Percentiles rank a stretch among this genome's conserved stretches.
phyloP scores from a whole-genome alignment of 805 yeast species.

The Debaryomyces maramus region DNA sequence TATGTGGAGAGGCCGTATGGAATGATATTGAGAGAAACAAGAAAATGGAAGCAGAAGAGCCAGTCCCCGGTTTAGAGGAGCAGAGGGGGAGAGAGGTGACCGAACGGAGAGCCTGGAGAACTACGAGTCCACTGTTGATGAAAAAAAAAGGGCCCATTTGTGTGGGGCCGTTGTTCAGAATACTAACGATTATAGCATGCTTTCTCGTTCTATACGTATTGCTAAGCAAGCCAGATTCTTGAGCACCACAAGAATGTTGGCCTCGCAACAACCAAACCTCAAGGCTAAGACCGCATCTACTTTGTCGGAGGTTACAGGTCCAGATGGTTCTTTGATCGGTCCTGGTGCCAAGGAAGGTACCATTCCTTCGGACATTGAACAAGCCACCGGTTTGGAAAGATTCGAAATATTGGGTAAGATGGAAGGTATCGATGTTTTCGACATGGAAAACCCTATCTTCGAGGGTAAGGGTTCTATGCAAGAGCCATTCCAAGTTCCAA shows the following conservation, averaged over 20 bases:
- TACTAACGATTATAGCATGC: slow-evolving; percentile 22
- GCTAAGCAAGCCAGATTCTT: slow-evolving; percentile 36
- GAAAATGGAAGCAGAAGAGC: no score
- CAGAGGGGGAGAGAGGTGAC: no score
- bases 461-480: slow-evolving; percentile 88
- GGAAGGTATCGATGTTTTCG: slow-evolving; percentile 94
- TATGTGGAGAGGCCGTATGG: no score
- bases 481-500: slow-evolving; percentile 86
- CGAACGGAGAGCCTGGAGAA: no score
- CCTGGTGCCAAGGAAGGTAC: slow-evolving; percentile 84
- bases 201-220: slow-evolving; percentile 41
- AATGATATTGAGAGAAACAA: no score
- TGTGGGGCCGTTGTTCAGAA: no score
- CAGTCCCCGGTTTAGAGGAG: no score
- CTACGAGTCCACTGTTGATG: no score
- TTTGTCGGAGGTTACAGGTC: slow-evolving; percentile 78
- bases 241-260: slow-evolving; percentile 31
- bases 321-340: slow-evolving; percentile 74
- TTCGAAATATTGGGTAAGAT: slow-evolving; percentile 89
- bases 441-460: slow-evolving; percentile 81
- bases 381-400: slow-evolving; percentile 98
- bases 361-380: slow-evolving; percentile 92
- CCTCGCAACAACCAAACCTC: slow-evolving; percentile 24
- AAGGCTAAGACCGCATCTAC: slow-evolving; percentile 61
- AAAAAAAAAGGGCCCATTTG: no score